Conservation (phyloP, 768 basidiomycete genomes). For the Nevesoporus exiguus region DNA sequence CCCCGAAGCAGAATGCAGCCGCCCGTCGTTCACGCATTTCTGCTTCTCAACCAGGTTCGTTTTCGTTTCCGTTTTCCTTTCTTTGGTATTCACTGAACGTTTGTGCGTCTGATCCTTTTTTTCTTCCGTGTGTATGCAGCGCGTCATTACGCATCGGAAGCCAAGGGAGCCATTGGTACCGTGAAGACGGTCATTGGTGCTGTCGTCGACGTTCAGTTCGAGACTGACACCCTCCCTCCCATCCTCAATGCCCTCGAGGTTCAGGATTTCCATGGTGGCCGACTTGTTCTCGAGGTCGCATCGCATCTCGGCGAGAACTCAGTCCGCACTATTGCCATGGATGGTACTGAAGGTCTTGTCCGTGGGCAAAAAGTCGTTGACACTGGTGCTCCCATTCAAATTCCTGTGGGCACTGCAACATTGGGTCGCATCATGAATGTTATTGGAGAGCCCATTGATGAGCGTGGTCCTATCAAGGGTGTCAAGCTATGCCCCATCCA, state of each 20-base stretch:
- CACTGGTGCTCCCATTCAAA: constrained; percentile 93
- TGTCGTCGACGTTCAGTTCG: constrained; percentile 99
- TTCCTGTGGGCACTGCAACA: constrained; percentile 92
- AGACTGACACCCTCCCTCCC: constrained; percentile 83
- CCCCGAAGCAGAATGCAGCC: constrained; percentile 43
- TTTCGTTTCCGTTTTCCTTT: constrained; percentile 3
- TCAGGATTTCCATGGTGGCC: constrained; percentile 88
- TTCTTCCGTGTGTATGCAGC: constrained; percentile 35
- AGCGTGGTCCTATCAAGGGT: constrained; percentile 98
- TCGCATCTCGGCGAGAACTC: constrained; percentile 99
- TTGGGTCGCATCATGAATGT: constrained; percentile 99
- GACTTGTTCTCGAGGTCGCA: constrained; percentile 98
- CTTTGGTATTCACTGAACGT: neutral
- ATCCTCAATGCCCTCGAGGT: constrained; percentile 99
- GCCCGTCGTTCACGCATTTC: constrained; percentile 50
- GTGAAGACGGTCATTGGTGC: constrained; percentile 99
- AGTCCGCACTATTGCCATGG: constrained; percentile 99
- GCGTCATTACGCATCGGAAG: constrained; percentile 91
- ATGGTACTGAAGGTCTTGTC: constrained; percentile 99
- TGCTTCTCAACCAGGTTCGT: constrained; percentile 52
- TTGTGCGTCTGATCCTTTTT: neutral
- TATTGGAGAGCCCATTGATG: constrained; percentile 99
- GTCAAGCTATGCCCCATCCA: constrained; percentile 92
- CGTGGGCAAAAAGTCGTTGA: constrained; percentile 97
- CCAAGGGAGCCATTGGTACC: constrained; percentile 65